Percentiles rank a stretch among this genome's conserved stretches.
phyloP scores from a whole-genome alignment of 192 early-diverging fungal genomes.

The Backusella psychrophila region DNA sequence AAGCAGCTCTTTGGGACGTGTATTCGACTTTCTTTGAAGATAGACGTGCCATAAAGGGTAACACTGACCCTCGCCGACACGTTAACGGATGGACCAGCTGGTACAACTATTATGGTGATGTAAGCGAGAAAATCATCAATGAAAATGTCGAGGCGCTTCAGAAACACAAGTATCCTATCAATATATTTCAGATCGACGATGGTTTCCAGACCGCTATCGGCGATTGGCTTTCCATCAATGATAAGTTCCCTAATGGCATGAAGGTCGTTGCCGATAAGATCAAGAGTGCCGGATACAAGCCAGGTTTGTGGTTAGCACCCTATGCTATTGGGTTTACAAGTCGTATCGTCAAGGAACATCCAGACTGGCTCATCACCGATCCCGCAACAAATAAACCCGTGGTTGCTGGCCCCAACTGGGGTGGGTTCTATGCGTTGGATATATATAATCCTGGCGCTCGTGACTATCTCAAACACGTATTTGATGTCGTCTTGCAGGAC shows the following conservation, averaged over 20 bases:
- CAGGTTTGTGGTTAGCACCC: conserved; percentile 51
- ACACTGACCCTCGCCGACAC: conserved; percentile 30
- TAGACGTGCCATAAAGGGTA: conserved; percentile 13
- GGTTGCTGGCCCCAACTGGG: conserved; percentile 38
- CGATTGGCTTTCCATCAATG: conserved; percentile 45
- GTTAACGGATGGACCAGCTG: conserved; percentile 52
- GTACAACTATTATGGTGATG: conserved; percentile 52
- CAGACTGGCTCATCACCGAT: conserved; percentile 41
- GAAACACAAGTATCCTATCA: conserved; percentile 38
- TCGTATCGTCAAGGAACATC: conserved; percentile 40
- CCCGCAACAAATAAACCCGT: conserved; percentile 19
- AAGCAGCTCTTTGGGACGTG: conserved; percentile 30
- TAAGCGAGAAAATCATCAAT: conserved; percentile 39
- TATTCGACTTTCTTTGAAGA: conserved; percentile 32
- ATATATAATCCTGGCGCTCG: conserved; percentile 40
- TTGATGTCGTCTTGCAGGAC: conserved; percentile 37
- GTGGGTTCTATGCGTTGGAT: conserved; percentile 45
- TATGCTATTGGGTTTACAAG: conserved; percentile 41
- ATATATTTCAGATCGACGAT: conserved; percentile 54
- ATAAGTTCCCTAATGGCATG: conserved; percentile 50
- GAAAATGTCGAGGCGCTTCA: conserved; percentile 33
- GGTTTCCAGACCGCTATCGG: conserved; percentile 48
- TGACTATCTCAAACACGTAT: conserved; percentile 40
- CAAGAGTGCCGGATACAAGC: conserved; percentile 27
- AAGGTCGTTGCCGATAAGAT: conserved; percentile 34